Percentiles rank a stretch among this genome's conserved stretches.
These are phyloP conservation scores for Aspergillus fructus DNA, from an alignment of 2,329 filamentous ascomycete species.

Conservation along the genomic window DNA sequence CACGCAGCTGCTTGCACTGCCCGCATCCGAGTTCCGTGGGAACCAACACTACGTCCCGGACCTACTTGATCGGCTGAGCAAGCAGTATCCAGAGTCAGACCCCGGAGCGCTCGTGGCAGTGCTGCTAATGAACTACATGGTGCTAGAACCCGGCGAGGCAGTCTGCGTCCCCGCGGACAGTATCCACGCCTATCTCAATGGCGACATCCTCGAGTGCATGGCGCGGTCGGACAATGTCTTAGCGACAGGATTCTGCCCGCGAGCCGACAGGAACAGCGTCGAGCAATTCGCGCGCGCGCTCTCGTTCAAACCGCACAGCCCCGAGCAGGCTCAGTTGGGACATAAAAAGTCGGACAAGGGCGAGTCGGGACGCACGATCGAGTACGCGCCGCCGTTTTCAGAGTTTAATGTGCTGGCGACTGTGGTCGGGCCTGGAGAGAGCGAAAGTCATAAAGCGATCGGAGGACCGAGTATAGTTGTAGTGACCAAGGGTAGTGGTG, in stretches of 20 bases:
- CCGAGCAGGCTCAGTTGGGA: slow-evolving; percentile 57
- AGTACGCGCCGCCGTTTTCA: slow-evolving; percentile 66
- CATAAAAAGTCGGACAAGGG: slow-evolving; percentile 52
- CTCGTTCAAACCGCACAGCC: slow-evolving; percentile 62
- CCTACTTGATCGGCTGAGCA: slow-evolving; percentile 63
- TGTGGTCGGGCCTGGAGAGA: slow-evolving; percentile 56
- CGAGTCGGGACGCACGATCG: slow-evolving; percentile 58
- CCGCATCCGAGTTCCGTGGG: slow-evolving; percentile 49
- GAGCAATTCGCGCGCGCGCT: slow-evolving; percentile 64
- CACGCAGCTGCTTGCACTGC: slow-evolving; percentile 50
- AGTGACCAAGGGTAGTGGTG: slow-evolving; percentile 59
- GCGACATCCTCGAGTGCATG: slow-evolving; percentile 79
- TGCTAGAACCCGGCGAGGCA: slow-evolving; percentile 63
- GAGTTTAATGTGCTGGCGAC: slow-evolving; percentile 70
- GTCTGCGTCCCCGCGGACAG: slow-evolving; percentile 72
- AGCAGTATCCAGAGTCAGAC: slow-evolving; percentile 64
- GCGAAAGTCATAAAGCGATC: slow-evolving; percentile 56
- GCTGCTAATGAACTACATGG: slow-evolving; percentile 72
- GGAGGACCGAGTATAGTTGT: slow-evolving; percentile 65
- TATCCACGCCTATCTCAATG: slow-evolving; percentile 70
- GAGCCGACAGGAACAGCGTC: slow-evolving; percentile 61
- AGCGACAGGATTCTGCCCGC: slow-evolving; percentile 72
- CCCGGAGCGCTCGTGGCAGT: slow-evolving; percentile 68
- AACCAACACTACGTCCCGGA: slow-evolving; percentile 59
- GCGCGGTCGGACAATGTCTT: slow-evolving; percentile 73